phyloP scores from a whole-genome alignment of 495 filamentous ascomycete genomes.

The Penicillium maclennaniae region DNA sequence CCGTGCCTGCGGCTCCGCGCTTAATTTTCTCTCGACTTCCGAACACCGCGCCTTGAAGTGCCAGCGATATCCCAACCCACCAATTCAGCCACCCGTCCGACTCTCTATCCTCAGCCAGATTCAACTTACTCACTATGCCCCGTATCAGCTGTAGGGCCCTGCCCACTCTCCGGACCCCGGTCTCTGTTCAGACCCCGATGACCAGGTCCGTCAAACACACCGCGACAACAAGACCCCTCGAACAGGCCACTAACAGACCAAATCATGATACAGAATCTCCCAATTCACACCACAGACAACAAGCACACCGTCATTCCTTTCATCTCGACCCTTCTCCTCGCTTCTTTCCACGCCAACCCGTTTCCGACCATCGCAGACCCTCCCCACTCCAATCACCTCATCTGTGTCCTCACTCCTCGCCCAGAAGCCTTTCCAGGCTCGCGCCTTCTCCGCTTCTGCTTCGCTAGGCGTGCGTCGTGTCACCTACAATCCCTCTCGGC shows the following conservation, averaged over 20 bases:
- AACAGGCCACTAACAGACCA: slow-evolving; percentile 1
- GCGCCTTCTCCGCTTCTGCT: slow-evolving; percentile 41
- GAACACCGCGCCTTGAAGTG: slow-evolving; percentile 23
- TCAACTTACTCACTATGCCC: slow-evolving; percentile 26
- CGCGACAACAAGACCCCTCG: not conserved
- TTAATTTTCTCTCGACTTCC: slow-evolving; percentile 38
- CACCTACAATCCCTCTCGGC: slow-evolving; percentile 64
- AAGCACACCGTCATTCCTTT: slow-evolving; percentile 10
- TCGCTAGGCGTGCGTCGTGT: slow-evolving; percentile 51
- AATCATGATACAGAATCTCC: slow-evolving; percentile 7
- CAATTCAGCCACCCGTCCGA: slow-evolving; percentile 1
- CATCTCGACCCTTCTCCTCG: slow-evolving; percentile 25
- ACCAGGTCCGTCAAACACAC: slow-evolving; percentile 20
- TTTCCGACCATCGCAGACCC: slow-evolving; percentile 22
- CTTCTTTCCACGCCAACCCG: slow-evolving; percentile 30
- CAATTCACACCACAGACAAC: slow-evolving; percentile 20
- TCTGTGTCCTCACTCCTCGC: slow-evolving; percentile 26
- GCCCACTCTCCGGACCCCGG: slow-evolving; percentile 23
- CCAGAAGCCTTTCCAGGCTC: slow-evolving; percentile 26
- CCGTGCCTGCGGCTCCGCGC: slow-evolving; percentile 38
- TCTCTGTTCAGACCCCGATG: slow-evolving; percentile 17
- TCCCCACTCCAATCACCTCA: slow-evolving; percentile 23
- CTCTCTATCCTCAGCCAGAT: slow-evolving; percentile 1
- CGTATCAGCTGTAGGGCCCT: slow-evolving; percentile 32
- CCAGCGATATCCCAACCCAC: slow-evolving; percentile 9